phyloP scores from a whole-genome alignment of 768 basidiomycete species.

The Boletus rufocinnamomeus region DNA sequence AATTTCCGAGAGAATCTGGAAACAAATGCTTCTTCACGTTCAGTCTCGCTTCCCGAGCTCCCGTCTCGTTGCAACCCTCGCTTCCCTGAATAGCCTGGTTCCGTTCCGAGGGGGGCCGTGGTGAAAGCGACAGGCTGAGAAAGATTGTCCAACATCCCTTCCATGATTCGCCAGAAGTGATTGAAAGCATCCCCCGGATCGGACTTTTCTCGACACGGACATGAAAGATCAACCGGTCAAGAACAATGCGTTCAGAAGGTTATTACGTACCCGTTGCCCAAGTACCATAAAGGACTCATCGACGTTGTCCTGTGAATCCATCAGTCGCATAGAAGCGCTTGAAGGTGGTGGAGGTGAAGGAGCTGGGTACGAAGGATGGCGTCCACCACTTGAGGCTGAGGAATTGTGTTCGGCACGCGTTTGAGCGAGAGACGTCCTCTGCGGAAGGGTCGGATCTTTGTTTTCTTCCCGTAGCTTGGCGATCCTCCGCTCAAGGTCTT shows the following conservation, averaged over 20 bases:
- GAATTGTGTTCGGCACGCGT: slow-evolving; percentile 27
- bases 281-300: slow-evolving; percentile 91
- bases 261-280: slow-evolving; percentile 62
- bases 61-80: slow-evolving; percentile 45
- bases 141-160: slow-evolving; percentile 84
- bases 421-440: slow-evolving; percentile 45
- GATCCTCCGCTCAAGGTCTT: slow-evolving; percentile 72
- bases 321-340: slow-evolving; percentile 35
- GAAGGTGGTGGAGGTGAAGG: slow-evolving; percentile 51
- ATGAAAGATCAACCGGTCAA: slow-evolving; percentile 1
- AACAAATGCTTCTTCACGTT: slow-evolving; percentile 64
- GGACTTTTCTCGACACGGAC: slow-evolving; percentile 43
- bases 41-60: slow-evolving; percentile 65
- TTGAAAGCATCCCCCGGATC: slow-evolving; percentile 88
- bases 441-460: slow-evolving; percentile 73
- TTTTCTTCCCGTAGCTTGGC: slow-evolving; percentile 73
- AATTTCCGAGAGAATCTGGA: slow-evolving; percentile 53
- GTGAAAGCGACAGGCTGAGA: slow-evolving; percentile 80
- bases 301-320: slow-evolving; percentile 62
- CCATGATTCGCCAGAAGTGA: slow-evolving; percentile 86
- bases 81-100: slow-evolving; percentile 27
- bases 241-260: slow-evolving; percentile 4
- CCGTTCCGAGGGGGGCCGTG: slow-evolving; percentile 67
- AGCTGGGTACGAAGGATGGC: slow-evolving; percentile 32
- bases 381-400: slow-evolving; percentile 17